phyloP scores from a whole-genome alignment of 495 filamentous ascomycete species.

The Tuber aestivum region DNA sequence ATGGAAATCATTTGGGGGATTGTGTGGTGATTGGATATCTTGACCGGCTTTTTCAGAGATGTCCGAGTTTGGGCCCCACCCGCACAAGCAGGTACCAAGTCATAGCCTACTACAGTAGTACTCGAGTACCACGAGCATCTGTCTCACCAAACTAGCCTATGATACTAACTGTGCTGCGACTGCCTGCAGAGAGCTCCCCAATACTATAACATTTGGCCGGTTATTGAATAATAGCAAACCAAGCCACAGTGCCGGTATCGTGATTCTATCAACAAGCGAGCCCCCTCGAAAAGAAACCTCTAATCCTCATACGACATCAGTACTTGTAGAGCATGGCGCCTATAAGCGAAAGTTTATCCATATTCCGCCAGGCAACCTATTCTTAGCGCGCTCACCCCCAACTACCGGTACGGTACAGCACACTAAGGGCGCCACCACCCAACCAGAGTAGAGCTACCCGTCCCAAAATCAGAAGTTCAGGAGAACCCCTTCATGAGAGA shows the following conservation, averaged over 20 bases:
- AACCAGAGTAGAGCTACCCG: background rate
- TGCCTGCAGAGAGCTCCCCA: background rate
- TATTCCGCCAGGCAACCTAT: background rate
- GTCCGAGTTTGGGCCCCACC: background rate
- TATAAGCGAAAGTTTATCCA: background rate
- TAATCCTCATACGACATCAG: background rate
- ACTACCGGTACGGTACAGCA: no score
- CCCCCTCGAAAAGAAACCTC: background rate
- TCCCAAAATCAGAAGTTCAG: background rate
- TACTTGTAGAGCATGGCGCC: background rate
- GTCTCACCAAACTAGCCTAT: background rate
- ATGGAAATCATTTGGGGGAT: background rate
- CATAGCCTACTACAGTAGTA: background rate
- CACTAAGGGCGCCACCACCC: background rate
- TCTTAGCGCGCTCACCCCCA: background rate
- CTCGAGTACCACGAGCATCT: background rate
- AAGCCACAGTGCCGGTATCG: background rate
- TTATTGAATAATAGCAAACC: background rate
- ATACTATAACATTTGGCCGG: background rate
- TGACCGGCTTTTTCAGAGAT: background rate
- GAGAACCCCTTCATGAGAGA: background rate
- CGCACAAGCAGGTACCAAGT: background rate
- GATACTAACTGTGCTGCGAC: no score
- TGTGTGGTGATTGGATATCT: background rate
- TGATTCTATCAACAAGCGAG: background rate